phyloP scores from a whole-genome alignment of 1,284 basidiomycete species.

The Moesziomyces parantarcticus region DNA sequence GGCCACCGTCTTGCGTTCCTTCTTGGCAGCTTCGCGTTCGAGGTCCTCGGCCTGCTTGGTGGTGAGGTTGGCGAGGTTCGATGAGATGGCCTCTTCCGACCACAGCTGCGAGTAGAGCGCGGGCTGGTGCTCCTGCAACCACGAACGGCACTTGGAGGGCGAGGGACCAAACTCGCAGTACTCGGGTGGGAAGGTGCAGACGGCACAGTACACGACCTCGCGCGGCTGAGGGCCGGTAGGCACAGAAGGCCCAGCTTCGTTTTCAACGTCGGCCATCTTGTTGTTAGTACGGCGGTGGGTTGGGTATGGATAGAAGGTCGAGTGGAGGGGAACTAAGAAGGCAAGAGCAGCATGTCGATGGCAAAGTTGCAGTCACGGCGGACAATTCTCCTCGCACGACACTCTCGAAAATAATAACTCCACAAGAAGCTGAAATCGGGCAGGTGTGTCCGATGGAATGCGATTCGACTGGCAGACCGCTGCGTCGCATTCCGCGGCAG shows the following conservation, averaged over 20 bases:
- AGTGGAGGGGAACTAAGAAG: not conserved
- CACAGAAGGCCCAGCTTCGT: constrained; percentile 43
- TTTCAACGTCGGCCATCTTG: constrained; percentile 31
- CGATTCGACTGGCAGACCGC: too few species aligned
- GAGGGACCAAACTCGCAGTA: constrained; percentile 66
- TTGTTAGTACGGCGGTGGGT: not conserved
- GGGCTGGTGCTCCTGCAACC: constrained; percentile 57
- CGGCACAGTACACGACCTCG: constrained; percentile 54
- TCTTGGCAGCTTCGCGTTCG: constrained; percentile 63
- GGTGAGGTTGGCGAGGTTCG: constrained; percentile 59
- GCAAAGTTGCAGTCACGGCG: not conserved
- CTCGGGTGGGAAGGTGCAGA: constrained; percentile 66
- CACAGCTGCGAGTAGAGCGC: constrained; percentile 52
- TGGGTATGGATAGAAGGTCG: not conserved
- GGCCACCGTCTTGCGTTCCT: constrained; percentile 65
- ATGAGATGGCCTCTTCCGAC: constrained; percentile 61
- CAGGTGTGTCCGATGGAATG: too few species aligned
- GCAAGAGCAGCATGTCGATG: not conserved
- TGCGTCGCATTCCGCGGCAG: too few species aligned
- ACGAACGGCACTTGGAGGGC: constrained; percentile 59
- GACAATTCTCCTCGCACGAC: too few species aligned
- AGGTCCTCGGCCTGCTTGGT: constrained; percentile 65
- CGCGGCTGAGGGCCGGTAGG: constrained; percentile 43
- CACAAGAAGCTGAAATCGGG: too few species aligned
- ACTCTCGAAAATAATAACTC: too few species aligned